Evolutionary conservation across 148 eudicot species (phyloP), one percentile per base, ranked within the genome.

Genomic region (Pouteria glomerata): DNA sequence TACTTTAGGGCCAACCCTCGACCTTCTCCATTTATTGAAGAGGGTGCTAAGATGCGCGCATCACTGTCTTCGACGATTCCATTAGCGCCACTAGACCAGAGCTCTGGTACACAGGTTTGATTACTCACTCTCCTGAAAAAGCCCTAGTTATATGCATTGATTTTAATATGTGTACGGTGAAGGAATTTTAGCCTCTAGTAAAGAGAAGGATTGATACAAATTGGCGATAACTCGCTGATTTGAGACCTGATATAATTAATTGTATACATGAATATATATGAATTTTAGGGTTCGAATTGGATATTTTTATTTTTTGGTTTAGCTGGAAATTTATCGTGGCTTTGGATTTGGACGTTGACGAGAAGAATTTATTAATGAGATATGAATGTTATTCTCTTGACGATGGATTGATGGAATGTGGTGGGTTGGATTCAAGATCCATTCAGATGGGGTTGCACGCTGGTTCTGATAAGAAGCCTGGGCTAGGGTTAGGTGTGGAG

Each of bases 401-500:
- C 41, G 4, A 34, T 8, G 53, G 56, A 50, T n/a, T 62, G 50
- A 72, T 63, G 68, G 68, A 72, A 63, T 61, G 68, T 63, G 58
- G 58, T 62, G 59, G 34, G 27, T 62, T 2, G 44, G 68, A 62
- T 72, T 34, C 30, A 26, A 19, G 60, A 37, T 72, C 55, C 50
- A 14, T 35, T 35, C 34, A 63, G 35, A 41, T 30, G 21, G 57
- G n/a, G n/a, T 30, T 66, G 72, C 30, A n/a, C 58, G 57, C 18
- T 57, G 74, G 62, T 26, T 13, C 39, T 74, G 76, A 41, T 18
- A 71, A 62, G 63, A 55, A 73, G 66, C 27, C 57, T 58, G 76
- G 59, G 73, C 73, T 78, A 65, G 84, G 82, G 81, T 59, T 80
- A 48, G 79, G 70, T 69, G 65, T 83, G 71, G 77, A 55, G 39